These are phyloP conservation scores for Cadophora luteo-olivacea DNA, from an alignment of 2,329 filamentous ascomycete genomes.

Conservation along the genomic window DNA sequence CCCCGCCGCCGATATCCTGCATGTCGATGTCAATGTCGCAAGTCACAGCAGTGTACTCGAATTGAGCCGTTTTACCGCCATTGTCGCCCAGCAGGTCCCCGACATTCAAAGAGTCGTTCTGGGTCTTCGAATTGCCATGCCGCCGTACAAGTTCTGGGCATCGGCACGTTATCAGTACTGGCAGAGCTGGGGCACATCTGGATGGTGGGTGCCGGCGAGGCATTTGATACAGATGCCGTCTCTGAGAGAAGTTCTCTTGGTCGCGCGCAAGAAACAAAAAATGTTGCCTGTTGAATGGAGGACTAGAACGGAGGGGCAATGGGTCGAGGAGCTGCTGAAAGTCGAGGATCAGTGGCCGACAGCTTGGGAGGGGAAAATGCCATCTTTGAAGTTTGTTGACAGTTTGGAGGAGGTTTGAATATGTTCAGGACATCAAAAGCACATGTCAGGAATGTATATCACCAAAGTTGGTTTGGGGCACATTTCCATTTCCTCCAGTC, in stretches of 20 bases:
- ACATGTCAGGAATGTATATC: not conserved
- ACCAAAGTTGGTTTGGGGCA: not conserved
- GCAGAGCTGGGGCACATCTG: conserved; percentile 12
- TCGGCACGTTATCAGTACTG: conserved; percentile 14
- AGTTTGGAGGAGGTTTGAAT: not conserved
- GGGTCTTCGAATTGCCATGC: conserved; percentile 1
- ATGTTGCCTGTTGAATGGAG: conserved; percentile 21
- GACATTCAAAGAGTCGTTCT: not conserved
- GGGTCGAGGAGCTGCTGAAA: conserved; percentile 17
- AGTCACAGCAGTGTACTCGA: not conserved
- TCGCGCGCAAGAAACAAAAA: not conserved
- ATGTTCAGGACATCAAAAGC: not conserved
- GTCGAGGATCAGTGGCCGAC: conserved; percentile 13
- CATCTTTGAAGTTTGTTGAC: not conserved
- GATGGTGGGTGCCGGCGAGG: conserved; percentile 20
- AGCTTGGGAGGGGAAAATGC: conserved; percentile 13
- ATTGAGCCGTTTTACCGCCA: not conserved
- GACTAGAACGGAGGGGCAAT: conserved; percentile 15
- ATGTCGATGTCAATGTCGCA: conserved; percentile 1
- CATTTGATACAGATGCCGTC: conserved; percentile 3
- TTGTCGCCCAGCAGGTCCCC: conserved; percentile 3
- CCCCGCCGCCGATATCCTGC: not conserved
- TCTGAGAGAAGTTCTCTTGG: conserved; percentile 13
- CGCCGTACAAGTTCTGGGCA: conserved; percentile 10
- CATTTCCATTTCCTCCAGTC: too few relatives aligned